A percentile compares a stretch with the other conserved stretches of the same genome.
Evolutionary conservation across 2,329 filamentous ascomycete genomes (phyloP).

Genomic region (Botrytis hyacinthi): DNA sequence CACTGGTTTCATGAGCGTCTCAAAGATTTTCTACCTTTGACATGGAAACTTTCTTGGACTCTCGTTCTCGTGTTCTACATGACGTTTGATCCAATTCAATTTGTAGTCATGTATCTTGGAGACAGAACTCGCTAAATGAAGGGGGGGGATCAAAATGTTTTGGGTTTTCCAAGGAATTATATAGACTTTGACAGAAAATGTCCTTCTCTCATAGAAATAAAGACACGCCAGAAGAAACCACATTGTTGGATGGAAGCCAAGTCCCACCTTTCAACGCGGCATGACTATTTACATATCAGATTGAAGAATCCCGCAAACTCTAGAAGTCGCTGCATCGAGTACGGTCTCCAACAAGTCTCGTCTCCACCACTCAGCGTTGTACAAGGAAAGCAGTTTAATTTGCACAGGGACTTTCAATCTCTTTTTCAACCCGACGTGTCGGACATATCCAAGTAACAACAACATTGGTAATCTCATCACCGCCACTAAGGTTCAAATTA

Average conservation of each 20-base stretch:
- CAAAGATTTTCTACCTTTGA: neutral
- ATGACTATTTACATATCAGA: neutral
- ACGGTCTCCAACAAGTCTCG: neutral
- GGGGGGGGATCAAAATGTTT: neutral
- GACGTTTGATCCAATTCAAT: neutral
- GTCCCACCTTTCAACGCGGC: too few relatives aligned
- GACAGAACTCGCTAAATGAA: neutral
- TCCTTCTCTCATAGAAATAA: too few relatives aligned
- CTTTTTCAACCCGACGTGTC: rapidly evolving
- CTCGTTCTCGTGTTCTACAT: neutral
- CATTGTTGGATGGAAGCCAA: neutral
- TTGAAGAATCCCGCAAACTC: neutral
- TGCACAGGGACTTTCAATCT: neutral
- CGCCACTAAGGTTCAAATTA: neutral
- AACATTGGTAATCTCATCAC: neutral
- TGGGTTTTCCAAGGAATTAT: neutral
- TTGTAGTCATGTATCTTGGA: neutral
- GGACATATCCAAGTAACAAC: neutral
- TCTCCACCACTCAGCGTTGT: neutral
- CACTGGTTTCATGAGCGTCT: neutral
- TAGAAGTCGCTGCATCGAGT: neutral
- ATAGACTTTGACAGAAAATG: too few relatives aligned
- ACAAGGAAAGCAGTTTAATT: neutral
- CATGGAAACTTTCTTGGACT: neutral
- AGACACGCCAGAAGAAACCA: neutral